phyloP scores from a whole-genome alignment of 495 filamentous ascomycete species.

The Lophiotrema nucula region DNA sequence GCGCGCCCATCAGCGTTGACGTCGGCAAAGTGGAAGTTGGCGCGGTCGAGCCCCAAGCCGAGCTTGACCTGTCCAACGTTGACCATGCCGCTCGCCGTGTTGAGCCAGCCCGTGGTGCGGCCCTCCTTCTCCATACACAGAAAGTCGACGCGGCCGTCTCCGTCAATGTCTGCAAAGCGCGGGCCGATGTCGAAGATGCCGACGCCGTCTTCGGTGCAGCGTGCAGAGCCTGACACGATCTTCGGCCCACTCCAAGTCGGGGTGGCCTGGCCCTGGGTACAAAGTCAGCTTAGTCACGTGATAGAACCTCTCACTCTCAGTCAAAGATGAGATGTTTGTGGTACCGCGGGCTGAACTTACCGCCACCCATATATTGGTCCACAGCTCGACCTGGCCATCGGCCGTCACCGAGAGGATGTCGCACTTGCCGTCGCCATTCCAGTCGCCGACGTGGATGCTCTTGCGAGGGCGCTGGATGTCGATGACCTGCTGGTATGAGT shows the following conservation, averaged over 20 bases:
- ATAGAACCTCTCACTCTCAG: too few species aligned
- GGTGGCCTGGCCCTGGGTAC: too few species aligned
- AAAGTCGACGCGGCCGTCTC: not conserved
- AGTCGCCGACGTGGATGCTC: slow-evolving; percentile 36
- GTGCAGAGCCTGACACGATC: slow-evolving; percentile 9
- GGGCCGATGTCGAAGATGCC: slow-evolving; percentile 33
- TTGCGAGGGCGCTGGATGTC: slow-evolving; percentile 26
- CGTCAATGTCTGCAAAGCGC: slow-evolving; percentile 33
- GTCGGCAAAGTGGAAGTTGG: slow-evolving; percentile 33
- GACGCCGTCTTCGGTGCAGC: slow-evolving; percentile 28
- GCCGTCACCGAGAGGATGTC: slow-evolving; percentile 35
- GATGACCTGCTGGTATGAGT: not conserved
- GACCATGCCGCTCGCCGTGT: not conserved
- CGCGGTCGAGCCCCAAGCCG: slow-evolving; percentile 18
- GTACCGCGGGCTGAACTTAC: too few species aligned
- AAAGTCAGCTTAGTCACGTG: too few species aligned
- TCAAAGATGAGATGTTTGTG: too few species aligned
- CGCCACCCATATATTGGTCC: slow-evolving; percentile 31
- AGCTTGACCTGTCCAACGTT: slow-evolving; percentile 16
- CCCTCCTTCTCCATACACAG: not conserved
- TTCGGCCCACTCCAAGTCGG: too few species aligned
- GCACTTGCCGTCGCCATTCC: slow-evolving; percentile 37
- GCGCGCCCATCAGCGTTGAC: slow-evolving; percentile 36
- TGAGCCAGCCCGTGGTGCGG: not conserved
- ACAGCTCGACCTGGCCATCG: slow-evolving; percentile 24